Base-by-base conservation (phyloP, 257 asterid species). In the Thymus quinquecostatus region DNA sequence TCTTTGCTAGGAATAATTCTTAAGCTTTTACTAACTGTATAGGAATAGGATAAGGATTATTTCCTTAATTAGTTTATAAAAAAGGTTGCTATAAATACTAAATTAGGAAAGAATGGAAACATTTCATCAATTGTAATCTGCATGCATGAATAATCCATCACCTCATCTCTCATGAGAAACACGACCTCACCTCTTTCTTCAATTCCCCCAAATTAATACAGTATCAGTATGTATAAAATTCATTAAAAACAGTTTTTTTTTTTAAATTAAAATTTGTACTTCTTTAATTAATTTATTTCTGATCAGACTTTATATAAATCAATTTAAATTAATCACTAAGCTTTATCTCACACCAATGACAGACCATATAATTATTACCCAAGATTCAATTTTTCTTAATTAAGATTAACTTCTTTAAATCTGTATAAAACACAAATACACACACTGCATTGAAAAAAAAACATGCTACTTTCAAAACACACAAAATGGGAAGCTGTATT, bases 361-460 rank as follows among this genome's bases (percentile, higher is more conserved):
- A 56, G 62, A 56, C 28, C 14, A 51, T 21, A 51, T 14, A 51
- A 51, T 10, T 21, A 21, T 28, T 29, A 56, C 10, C 41, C 40
- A 10, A 56, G 41, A 56, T 56, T 56, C 38, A 56, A 10, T 10
- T 56, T 56, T 56, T 56, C 61, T 9, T 56, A 11, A 53, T 14
- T 53, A 29, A 51, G 59, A 6, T 14, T 9, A 1, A 49, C 21
- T 21, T 21, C 21, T 21, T 21, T 21, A 21, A 21, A 21, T 21
- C 21, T 21, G 21, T 21, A 2, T 50, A 50, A 38, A 38, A 4
- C 6, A 4, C 40, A 56, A 2, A 10, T 8, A 30, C 9, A 30
- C 62, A 59, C 45, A 59, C 8, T 6, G 41, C 64, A 33, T 59
- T 41, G 43, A 57, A 57, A 57, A 57, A 57, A 4, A 57, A 57